These are phyloP conservation scores for Dentipellis fragilis DNA, from an alignment of 768 basidiomycete genomes.

Conservation along the genomic window DNA sequence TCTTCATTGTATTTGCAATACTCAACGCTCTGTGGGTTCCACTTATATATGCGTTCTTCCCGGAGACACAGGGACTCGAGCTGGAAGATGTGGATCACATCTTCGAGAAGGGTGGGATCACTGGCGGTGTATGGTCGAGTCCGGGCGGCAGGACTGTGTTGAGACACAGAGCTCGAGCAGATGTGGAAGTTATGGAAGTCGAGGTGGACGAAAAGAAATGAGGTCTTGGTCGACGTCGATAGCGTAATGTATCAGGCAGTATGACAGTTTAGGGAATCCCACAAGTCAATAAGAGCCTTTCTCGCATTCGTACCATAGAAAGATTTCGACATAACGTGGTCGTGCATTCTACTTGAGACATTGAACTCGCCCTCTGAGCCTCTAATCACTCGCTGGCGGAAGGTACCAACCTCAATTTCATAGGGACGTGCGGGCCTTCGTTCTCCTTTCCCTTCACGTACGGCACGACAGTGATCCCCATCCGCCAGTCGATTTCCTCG, in stretches of 20 bases:
- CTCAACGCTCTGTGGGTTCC: slow-evolving; percentile 36
- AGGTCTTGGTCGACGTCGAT: neutral
- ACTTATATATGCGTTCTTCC: slow-evolving; percentile 26
- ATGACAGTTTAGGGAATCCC: no score
- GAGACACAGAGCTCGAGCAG: neutral
- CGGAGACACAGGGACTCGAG: slow-evolving; percentile 28
- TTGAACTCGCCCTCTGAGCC: no score
- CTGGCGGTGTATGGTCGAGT: slow-evolving; percentile 30
- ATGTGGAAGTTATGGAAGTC: neutral
- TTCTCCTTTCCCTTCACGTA: neutral
- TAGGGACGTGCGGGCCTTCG: neutral
- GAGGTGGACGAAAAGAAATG: neutral
- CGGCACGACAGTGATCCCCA: neutral
- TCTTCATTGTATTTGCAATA: slow-evolving; percentile 36
- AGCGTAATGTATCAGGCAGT: no score
- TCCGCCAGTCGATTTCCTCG: neutral
- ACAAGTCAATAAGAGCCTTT: no score
- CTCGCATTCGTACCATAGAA: no score
- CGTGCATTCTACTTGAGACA: no score
- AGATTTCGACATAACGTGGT: no score
- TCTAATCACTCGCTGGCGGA: no score
- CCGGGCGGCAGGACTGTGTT: slow-evolving; percentile 24
- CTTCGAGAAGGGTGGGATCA: slow-evolving; percentile 31
- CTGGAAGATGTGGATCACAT: slow-evolving; percentile 31
- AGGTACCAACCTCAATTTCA: neutral